Conservation (phyloP, 2,329 filamentous ascomycete genomes). For the Ophiostoma perfectum region DNA sequence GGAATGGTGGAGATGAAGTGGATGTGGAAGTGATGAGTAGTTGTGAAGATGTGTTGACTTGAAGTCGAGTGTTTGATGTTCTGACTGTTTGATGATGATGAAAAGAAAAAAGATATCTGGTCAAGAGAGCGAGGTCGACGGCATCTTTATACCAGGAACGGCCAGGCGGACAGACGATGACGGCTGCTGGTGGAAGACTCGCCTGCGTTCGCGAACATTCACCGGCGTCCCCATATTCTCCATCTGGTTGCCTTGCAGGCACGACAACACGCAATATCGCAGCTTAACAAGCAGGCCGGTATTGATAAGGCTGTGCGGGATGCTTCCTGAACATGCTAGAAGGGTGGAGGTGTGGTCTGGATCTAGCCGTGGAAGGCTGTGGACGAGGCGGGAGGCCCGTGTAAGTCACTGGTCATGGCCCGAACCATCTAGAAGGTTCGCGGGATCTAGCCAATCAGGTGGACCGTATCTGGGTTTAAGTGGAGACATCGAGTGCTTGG, state of each 20-base stretch:
- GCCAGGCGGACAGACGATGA: not conserved
- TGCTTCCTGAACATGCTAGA: slow-evolving; percentile 13
- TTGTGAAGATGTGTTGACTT: not conserved
- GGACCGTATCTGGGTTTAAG: not conserved
- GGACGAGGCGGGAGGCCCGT: not conserved
- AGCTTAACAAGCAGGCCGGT: not conserved
- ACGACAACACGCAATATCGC: too few relatives aligned
- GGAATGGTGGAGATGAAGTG: not conserved
- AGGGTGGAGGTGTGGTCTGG: not conserved
- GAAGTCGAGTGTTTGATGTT: not conserved
- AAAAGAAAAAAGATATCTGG: not conserved
- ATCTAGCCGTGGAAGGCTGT: not conserved
- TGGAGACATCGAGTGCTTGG: not conserved
- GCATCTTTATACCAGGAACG: not conserved
- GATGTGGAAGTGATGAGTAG: not conserved
- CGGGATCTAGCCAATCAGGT: not conserved
- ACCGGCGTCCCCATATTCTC: not conserved
- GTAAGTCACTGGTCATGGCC: slow-evolving; percentile 8
- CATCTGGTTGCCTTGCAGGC: not conserved
- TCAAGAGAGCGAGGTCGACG: not conserved
- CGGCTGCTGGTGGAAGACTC: not conserved
- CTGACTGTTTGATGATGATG: slow-evolving; percentile 9
- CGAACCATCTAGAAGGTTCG: slow-evolving; percentile 11
- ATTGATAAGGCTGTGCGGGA: slow-evolving; percentile 6
- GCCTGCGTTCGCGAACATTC: not conserved